A percentile compares a stretch with the other conserved stretches of the same genome.
These are phyloP conservation scores for Teunomyces atbi DNA, from an alignment of 805 yeast genomes.

Conservation along the genomic window DNA sequence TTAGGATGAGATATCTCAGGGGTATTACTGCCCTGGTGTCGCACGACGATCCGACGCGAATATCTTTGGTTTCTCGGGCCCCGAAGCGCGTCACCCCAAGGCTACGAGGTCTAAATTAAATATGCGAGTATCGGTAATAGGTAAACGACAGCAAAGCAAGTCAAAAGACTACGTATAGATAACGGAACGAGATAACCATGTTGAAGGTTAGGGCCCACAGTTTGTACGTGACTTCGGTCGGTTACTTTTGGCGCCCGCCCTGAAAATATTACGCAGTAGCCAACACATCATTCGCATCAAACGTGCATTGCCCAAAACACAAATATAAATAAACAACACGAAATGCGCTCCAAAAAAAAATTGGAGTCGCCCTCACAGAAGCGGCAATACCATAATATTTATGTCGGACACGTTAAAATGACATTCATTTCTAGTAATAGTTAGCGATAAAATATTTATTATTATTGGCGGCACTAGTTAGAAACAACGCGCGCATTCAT, in stretches of 20 bases:
- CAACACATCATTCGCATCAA: not conserved
- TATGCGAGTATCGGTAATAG: too few relatives aligned
- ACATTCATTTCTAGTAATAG: conserved; percentile 1
- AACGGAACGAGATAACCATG: too few relatives aligned
- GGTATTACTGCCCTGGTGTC: too few relatives aligned
- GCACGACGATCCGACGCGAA: too few relatives aligned
- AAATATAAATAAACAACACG: conserved; percentile 2
- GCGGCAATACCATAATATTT: conserved; percentile 4
- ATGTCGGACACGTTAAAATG: conserved; percentile 4
- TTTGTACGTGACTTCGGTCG: too few relatives aligned
- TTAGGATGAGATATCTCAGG: too few relatives aligned
- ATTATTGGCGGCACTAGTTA: not conserved
- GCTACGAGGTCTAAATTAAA: too few relatives aligned
- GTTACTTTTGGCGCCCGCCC: not conserved
- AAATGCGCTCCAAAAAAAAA: not conserved
- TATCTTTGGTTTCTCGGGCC: too few relatives aligned
- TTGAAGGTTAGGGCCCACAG: too few relatives aligned
- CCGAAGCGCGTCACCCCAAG: too few relatives aligned
- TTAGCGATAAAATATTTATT: conserved; percentile 4
- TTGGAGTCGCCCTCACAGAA: conserved; percentile 1
- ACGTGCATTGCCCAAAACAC: not conserved
- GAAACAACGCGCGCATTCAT: conserved; percentile 3
- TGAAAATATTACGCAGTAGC: not conserved
- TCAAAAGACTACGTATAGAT: too few relatives aligned
- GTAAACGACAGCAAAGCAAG: too few relatives aligned